phyloP scores from a whole-genome alignment of 805 yeast genomes.

The Hanseniaspora occidentalis region DNA sequence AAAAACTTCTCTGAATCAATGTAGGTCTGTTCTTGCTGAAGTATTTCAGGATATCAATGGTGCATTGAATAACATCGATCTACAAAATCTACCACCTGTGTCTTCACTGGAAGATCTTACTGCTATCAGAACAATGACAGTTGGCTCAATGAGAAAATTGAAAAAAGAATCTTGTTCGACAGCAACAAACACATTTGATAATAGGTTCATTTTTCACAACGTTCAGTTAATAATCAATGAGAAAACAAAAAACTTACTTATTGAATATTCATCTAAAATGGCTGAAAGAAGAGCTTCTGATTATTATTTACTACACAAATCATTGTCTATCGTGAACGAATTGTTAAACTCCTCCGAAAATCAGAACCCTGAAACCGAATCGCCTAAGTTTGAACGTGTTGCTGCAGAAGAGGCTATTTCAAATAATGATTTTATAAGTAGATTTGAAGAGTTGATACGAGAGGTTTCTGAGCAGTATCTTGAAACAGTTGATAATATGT shows the following conservation, averaged over 20 bases:
- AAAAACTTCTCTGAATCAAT: too few relatives aligned
- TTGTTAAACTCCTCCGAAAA: slow-evolving; percentile 17
- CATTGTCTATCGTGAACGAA: slow-evolving; percentile 36
- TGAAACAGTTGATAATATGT: slow-evolving; percentile 36
- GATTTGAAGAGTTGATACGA: slow-evolving; percentile 36
- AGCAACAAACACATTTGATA: slow-evolving; percentile 32
- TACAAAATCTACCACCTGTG: too few relatives aligned
- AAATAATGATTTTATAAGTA: slow-evolving; percentile 25
- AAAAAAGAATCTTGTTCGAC: slow-evolving; percentile 18
- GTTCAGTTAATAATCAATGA: slow-evolving; percentile 45
- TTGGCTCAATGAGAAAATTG: slow-evolving; percentile 22
- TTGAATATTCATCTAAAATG: slow-evolving; percentile 33
- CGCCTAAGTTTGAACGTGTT: slow-evolving; percentile 4
- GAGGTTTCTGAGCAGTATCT: slow-evolving; percentile 26
- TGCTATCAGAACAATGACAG: slow-evolving; percentile 13
- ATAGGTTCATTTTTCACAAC: slow-evolving; percentile 45
- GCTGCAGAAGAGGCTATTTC: slow-evolving; percentile 12
- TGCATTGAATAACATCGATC: too few relatives aligned
- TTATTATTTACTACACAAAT: slow-evolving; percentile 36
- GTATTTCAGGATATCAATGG: too few relatives aligned
- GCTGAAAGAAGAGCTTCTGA: slow-evolving; percentile 31
- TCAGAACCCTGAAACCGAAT: slow-evolving; percentile 8
- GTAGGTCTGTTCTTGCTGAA: too few relatives aligned
- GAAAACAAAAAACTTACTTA: slow-evolving; percentile 33
- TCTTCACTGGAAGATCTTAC: slow-evolving; percentile 1